A percentile compares a stretch with the other conserved stretches of the same genome.
Conservation (phyloP, 2,329 filamentous ascomycete species). For the Lachnum nothofagi region DNA sequence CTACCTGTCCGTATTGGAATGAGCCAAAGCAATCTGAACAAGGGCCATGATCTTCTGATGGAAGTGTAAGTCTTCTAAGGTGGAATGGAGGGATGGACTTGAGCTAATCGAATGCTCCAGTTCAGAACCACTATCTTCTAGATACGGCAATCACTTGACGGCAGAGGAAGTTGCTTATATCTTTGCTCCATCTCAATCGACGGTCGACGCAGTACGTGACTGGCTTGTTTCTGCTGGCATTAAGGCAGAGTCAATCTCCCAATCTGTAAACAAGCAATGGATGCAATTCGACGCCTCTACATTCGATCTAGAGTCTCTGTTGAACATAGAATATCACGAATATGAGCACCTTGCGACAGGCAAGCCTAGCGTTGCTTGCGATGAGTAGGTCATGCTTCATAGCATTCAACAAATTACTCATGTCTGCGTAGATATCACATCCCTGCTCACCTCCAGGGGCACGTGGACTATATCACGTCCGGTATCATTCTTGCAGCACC, state of each 20-base stretch:
- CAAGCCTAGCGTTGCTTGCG: slow-evolving; percentile 15
- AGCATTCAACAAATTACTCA: neutral
- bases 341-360: slow-evolving; percentile 47
- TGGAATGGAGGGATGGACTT: too few relatives aligned
- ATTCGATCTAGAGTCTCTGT: slow-evolving; percentile 29
- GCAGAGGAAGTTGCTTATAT: slow-evolving; percentile 31
- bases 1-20: slow-evolving; percentile 36
- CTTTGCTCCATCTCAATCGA: slow-evolving; percentile 31
- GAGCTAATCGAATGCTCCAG: too few relatives aligned
- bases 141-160: slow-evolving; percentile 32
- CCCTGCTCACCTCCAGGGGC: slow-evolving; percentile 40
- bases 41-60: slow-evolving; percentile 38
- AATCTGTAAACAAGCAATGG: slow-evolving; percentile 32
- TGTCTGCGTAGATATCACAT: slow-evolving; percentile 43
- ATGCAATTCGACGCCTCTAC: slow-evolving; percentile 31
- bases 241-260: slow-evolving; percentile 24
- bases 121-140: slow-evolving; percentile 4
- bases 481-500: too few relatives aligned
- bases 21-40: slow-evolving; percentile 43
- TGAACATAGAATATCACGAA: slow-evolving; percentile 28
- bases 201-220: slow-evolving; percentile 25
- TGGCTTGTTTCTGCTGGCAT: slow-evolving; percentile 33
- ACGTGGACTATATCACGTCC: slow-evolving; percentile 47
- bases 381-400: slow-evolving; percentile 17
- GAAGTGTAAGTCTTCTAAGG: slow-evolving; percentile 36